These are phyloP conservation scores for Mortierella hygrophila DNA, from an alignment of 192 early-diverging fungal species.

Conservation along the genomic window DNA sequence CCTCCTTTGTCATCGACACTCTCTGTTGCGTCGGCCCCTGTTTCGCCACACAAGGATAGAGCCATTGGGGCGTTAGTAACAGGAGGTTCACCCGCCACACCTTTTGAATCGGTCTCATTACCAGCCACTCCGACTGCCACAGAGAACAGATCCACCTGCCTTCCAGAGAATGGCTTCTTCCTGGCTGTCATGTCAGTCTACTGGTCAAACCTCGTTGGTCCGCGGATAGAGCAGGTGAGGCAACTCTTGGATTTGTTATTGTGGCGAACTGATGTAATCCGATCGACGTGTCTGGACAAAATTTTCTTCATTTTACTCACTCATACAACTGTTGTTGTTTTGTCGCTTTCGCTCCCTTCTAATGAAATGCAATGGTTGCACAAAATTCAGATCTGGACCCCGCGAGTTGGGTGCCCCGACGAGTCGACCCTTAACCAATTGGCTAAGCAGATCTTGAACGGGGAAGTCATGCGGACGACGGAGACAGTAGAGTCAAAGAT, in stretches of 20 bases:
- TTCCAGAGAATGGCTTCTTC: conserved; percentile 67
- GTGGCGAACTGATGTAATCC: conserved; percentile 38
- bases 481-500: conserved; percentile 62
- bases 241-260: neutral
- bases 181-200: conserved; percentile 63
- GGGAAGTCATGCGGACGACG: conserved; percentile 60
- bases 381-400: conserved; percentile 51
- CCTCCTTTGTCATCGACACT: conserved; percentile 33
- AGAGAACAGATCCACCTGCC: conserved; percentile 41
- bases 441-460: conserved; percentile 65
- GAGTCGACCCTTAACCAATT: conserved; percentile 52
- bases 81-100: conserved; percentile 20
- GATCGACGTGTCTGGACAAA: neutral
- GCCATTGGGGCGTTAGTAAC: conserved; percentile 18
- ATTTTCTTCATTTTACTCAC: conserved; percentile 2
- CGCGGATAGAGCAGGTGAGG: conserved; percentile 63
- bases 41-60: conserved; percentile 35
- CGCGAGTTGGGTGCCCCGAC: conserved; percentile 49
- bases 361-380: conserved; percentile 22
- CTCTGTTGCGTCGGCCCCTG: conserved; percentile 45
- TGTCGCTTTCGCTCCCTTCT: neutral
- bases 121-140: conserved; percentile 49
- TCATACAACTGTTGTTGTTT: neutral
- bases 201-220: conserved; percentile 69
- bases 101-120: conserved; percentile 47